Evolutionary conservation across 139 green algal species (phyloP).

Genomic region (Pleodorina starrii): DNA sequence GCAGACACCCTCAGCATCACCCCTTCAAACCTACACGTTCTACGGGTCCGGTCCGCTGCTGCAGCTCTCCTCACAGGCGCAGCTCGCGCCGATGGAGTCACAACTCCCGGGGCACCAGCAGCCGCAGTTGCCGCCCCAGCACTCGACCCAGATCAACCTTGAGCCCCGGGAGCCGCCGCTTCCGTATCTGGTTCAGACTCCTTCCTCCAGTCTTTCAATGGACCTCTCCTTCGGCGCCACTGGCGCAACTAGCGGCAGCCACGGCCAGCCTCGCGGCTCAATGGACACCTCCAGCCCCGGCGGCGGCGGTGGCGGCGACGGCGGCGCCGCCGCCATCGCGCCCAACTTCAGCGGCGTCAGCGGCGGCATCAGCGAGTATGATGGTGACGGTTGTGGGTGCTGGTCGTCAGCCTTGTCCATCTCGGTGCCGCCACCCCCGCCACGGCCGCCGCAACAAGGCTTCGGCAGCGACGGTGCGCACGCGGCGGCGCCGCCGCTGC

Average conservation of each 20-base stretch:
- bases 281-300: too few relatives aligned
- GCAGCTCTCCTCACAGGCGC: too few relatives aligned
- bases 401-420: not conserved
- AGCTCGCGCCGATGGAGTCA: too few relatives aligned
- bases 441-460: too few relatives aligned
- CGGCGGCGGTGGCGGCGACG: not conserved
- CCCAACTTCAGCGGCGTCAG: not conserved
- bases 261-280: too few relatives aligned
- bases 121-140: too few relatives aligned
- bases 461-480: too few relatives aligned
- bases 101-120: too few relatives aligned
- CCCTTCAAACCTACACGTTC: too few relatives aligned
- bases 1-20: too few relatives aligned
- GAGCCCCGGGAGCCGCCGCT: not conserved
- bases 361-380: not conserved
- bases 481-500: not conserved
- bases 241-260: not conserved
- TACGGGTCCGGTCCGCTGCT: too few relatives aligned
- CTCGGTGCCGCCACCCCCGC: not conserved
- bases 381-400: not conserved
- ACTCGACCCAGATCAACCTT: not conserved
- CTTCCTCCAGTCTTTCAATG: not conserved
- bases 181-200: constrained; percentile 9
- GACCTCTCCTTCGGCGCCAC: not conserved
- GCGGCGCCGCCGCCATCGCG: not conserved